Conservation (phyloP, 768 basidiomycete species). For the Plicaturopsis crispa region DNA sequence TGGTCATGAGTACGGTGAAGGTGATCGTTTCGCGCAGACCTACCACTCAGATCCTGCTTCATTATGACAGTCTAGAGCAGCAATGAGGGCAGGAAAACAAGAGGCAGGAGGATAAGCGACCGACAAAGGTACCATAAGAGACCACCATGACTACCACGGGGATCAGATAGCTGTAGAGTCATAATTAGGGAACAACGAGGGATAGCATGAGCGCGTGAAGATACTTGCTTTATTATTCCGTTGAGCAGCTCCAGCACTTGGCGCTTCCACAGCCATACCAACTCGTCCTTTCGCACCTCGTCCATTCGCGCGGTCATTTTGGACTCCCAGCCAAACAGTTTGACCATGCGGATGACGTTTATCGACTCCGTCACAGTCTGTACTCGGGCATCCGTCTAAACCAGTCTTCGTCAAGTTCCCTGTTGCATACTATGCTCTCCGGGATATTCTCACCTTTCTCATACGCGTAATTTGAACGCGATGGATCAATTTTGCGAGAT, state of each 20-base stretch:
- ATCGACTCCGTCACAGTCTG: conserved; percentile 37
- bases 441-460: conserved; percentile 19
- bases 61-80: conserved; percentile 24
- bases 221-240: background rate
- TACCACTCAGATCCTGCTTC: conserved; percentile 27
- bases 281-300: background rate
- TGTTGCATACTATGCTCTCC: background rate
- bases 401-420: conserved; percentile 33
- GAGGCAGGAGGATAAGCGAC: conserved; percentile 14
- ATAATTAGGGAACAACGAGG: background rate
- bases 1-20: too few relatives aligned
- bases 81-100: background rate
- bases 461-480: conserved; percentile 27
- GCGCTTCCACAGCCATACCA: background rate
- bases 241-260: background rate
- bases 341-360: conserved; percentile 41
- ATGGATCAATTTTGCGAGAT: conserved; percentile 27
- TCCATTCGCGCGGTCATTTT: background rate
- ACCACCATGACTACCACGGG: background rate
- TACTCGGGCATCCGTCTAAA: conserved; percentile 39
- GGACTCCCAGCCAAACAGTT: conserved; percentile 46
- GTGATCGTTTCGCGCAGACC: too few relatives aligned
- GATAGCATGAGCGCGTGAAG: background rate
- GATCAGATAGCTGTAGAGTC: background rate
- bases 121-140: conserved; percentile 45